phyloP scores from a whole-genome alignment of 2,329 filamentous ascomycete genomes.

The Aspergillus felis region DNA sequence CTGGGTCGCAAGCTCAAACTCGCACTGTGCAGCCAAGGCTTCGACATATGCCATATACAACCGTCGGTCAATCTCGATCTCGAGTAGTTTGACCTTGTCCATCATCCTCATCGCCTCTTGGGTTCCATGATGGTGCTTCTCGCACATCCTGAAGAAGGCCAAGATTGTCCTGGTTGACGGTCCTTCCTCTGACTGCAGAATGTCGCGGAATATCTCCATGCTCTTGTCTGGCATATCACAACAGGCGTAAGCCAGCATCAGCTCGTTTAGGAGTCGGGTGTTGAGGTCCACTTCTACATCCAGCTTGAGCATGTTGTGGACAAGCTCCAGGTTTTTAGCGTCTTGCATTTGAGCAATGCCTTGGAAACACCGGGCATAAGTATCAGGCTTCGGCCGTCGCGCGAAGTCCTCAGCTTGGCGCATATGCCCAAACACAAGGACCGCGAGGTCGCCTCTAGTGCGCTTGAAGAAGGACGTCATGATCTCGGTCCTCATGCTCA shows the following conservation, averaged over 20 bases:
- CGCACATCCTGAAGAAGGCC: conserved; percentile 75
- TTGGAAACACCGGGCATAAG: conserved; percentile 74
- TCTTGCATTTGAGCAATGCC: conserved; percentile 64
- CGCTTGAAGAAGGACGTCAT: conserved; percentile 82
- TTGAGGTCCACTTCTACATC: conserved; percentile 74
- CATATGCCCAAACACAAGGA: conserved; percentile 89
- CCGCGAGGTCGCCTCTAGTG: conserved; percentile 76
- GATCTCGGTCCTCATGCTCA: conserved; percentile 62
- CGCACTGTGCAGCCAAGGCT: conserved; percentile 68
- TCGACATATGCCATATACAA: conserved; percentile 76
- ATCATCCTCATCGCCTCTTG: conserved; percentile 52
- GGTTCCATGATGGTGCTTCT: conserved; percentile 48
- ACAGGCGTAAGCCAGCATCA: conserved; percentile 80
- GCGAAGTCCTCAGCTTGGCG: conserved; percentile 64
- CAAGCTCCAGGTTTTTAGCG: conserved; percentile 63
- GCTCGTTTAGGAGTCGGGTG: conserved; percentile 73
- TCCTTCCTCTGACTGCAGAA: conserved; percentile 78
- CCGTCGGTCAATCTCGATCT: conserved; percentile 68
- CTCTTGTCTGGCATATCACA: conserved; percentile 64
- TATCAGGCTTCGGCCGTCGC: conserved; percentile 65
- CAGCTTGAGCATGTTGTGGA: conserved; percentile 93
- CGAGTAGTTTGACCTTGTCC: conserved; percentile 61
- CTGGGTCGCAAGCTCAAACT: conserved; percentile 63
- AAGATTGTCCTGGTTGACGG: conserved; percentile 77
- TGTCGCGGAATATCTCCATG: conserved; percentile 77